Conservation (phyloP, 768 basidiomycete genomes). For the Leucocoprinus sp. region DNA sequence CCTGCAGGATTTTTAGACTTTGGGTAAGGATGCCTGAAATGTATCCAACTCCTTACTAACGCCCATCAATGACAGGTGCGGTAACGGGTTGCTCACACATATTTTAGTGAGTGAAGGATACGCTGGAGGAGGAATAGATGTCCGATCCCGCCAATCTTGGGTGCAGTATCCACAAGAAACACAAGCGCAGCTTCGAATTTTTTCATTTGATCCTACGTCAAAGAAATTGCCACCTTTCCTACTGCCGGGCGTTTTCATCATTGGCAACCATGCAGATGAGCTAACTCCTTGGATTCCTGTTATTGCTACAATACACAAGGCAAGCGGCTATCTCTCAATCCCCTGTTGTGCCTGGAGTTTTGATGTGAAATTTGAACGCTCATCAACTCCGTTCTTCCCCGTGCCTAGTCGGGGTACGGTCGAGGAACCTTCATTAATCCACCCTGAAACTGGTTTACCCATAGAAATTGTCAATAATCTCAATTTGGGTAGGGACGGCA, state of each 20-base stretch:
- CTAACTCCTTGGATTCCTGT: constrained; percentile 93
- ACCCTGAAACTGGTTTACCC: constrained; percentile 4
- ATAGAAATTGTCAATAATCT: constrained; percentile 28
- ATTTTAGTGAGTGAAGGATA: constrained; percentile 84
- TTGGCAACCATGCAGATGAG: constrained; percentile 96
- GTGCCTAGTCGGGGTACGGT: constrained; percentile 11
- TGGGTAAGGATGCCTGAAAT: constrained; percentile 41
- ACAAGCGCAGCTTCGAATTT: constrained; percentile 50
- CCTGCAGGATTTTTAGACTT: constrained; percentile 84
- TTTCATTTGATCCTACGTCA: constrained; percentile 59
- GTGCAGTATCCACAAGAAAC: constrained; percentile 60
- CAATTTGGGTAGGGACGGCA: constrained; percentile 56
- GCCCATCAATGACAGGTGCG: constrained; percentile 46
- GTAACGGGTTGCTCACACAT: constrained; percentile 88
- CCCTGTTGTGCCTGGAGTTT: constrained; percentile 90
- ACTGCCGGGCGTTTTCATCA: constrained; percentile 56
- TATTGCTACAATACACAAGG: constrained; percentile 51
- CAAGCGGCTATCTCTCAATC: constrained; percentile 71
- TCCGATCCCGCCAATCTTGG: constrained; percentile 85
- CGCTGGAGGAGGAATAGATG: constrained; percentile 73
- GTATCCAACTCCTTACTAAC: neutral
- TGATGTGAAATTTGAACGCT: constrained; percentile 55
- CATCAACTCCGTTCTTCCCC: constrained; percentile 26
- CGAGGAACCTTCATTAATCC: neutral
- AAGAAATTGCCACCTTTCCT: constrained; percentile 19